Conservation (phyloP, 306 rosid genomes). For the Quillaja saponaria region DNA sequence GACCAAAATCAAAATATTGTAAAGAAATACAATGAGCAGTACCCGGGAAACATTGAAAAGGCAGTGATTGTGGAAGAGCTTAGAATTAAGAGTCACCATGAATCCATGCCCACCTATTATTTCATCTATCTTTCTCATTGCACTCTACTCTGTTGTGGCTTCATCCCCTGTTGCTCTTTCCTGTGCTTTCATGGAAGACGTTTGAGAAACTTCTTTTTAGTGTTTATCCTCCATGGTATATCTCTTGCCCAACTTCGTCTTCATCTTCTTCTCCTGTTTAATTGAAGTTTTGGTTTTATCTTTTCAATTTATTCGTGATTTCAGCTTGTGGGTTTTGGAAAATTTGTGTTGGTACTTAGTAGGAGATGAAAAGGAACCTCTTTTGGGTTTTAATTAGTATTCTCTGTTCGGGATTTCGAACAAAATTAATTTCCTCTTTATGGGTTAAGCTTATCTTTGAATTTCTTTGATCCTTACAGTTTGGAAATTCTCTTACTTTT, state of each 20-base stretch:
- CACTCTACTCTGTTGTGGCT: slow-evolving; percentile 13
- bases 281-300: slow-evolving; percentile 26
- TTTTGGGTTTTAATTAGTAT: slow-evolving; percentile 17
- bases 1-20: background rate
- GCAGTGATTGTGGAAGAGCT: slow-evolving; percentile 43
- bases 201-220: background rate
- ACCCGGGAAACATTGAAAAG: slow-evolving; percentile 43
- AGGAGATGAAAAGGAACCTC: slow-evolving; percentile 10
- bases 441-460: slow-evolving; percentile 6
- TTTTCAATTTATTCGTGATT: background rate
- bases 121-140: slow-evolving; percentile 25
- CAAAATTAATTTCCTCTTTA: slow-evolving; percentile 19
- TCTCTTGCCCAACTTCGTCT: slow-evolving; percentile 9
- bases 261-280: background rate
- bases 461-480: slow-evolving; percentile 33
- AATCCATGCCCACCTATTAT: slow-evolving; percentile 17
- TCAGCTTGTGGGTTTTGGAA: slow-evolving; percentile 25
- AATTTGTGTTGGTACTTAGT: slow-evolving; percentile 9
- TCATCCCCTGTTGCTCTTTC: slow-evolving; percentile 36
- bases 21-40: slow-evolving; percentile 23
- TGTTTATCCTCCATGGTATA: slow-evolving; percentile 22
- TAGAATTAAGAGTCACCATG: slow-evolving; percentile 45
- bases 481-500: background rate
- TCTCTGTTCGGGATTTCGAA: slow-evolving; percentile 21
- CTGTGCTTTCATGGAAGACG: slow-evolving; percentile 3